Conservation (phyloP, 805 yeast genomes). For the Saturnispora kantuleensis region DNA sequence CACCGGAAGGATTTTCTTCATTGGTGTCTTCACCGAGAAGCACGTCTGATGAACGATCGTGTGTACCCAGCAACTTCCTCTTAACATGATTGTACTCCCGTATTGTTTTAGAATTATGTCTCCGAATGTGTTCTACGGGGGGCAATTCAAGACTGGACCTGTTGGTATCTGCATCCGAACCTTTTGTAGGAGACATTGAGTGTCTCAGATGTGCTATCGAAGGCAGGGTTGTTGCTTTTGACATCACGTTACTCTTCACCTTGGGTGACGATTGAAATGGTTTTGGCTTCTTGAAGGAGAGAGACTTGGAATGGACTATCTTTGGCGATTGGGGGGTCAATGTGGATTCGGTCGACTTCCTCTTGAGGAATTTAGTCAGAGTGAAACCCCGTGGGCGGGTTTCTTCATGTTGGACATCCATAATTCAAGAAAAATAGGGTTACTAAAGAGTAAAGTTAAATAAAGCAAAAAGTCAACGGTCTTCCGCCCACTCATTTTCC, state of each 20-base stretch:
- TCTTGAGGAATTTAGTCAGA: not conserved
- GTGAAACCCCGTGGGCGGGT: not conserved
- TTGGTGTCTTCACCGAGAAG: not conserved
- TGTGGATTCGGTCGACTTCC: conserved; percentile 1
- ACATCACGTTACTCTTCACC: not conserved
- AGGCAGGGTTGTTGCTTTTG: conserved; percentile 4
- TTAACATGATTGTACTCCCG: conserved; percentile 8
- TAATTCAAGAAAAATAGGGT: not conserved
- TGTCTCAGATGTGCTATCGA: not conserved
- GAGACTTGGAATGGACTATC: conserved; percentile 3
- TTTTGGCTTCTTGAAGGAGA: conserved; percentile 2
- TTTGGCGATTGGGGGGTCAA: not conserved
- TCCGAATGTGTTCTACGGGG: not conserved
- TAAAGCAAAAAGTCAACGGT: conserved; percentile 36
- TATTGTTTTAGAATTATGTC: not conserved
- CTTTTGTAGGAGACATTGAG: not conserved
- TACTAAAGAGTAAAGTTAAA: not conserved
- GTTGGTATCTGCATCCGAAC: not conserved
- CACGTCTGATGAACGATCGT: not conserved
- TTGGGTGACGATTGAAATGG: conserved; percentile 3
- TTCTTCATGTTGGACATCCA: not conserved
- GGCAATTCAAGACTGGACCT: not conserved
- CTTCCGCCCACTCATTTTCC: conserved; percentile 89
- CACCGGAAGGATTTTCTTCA: not conserved
- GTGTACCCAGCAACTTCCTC: conserved; percentile 8